These are phyloP conservation scores for Trametes cinnabarina DNA, from an alignment of 768 basidiomycete species.

Conservation along the genomic window DNA sequence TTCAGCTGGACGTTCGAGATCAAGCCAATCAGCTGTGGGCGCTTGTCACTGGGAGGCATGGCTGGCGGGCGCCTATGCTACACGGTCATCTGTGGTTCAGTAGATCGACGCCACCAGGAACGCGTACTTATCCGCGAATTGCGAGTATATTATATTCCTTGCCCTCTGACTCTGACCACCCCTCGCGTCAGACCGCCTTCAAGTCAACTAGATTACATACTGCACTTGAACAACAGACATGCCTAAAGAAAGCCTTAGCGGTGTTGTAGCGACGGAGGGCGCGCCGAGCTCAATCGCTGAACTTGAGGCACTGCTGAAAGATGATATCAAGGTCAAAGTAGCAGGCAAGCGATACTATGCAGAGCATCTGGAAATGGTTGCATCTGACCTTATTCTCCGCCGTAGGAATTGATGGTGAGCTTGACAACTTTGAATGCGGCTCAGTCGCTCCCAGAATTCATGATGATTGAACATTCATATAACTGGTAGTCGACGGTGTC, in stretches of 20 bases:
- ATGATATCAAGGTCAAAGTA: slow-evolving; percentile 88
- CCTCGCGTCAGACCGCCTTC: too few species aligned
- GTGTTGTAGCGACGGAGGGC: slow-evolving; percentile 29
- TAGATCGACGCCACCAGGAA: slow-evolving; percentile 10
- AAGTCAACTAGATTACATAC: neutral
- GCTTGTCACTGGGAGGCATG: neutral
- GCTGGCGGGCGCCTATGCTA: neutral
- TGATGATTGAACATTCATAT: neutral
- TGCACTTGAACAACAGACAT: neutral
- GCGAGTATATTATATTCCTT: neutral
- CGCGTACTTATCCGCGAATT: neutral
- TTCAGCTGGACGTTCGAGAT: slow-evolving; percentile 9
- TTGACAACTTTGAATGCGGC: too few species aligned
- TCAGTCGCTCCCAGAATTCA: neutral
- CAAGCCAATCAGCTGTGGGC: slow-evolving; percentile 6
- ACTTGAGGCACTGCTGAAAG: slow-evolving; percentile 48
- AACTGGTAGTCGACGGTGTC: slow-evolving; percentile 78
- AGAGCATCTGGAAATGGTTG: too few species aligned
- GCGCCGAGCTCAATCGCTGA: slow-evolving; percentile 58
- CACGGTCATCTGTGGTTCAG: neutral
- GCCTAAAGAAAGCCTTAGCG: slow-evolving; percentile 8
- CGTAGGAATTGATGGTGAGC: slow-evolving; percentile 66
- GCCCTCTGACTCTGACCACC: neutral
- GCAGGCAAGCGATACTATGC: slow-evolving; percentile 60
- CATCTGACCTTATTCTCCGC: too few species aligned